Evolutionary conservation across 176 grass and related monocot genomes (phyloP), one percentile per base, ranked within the genome.

Genomic region (Oryza meyeriana): DNA sequence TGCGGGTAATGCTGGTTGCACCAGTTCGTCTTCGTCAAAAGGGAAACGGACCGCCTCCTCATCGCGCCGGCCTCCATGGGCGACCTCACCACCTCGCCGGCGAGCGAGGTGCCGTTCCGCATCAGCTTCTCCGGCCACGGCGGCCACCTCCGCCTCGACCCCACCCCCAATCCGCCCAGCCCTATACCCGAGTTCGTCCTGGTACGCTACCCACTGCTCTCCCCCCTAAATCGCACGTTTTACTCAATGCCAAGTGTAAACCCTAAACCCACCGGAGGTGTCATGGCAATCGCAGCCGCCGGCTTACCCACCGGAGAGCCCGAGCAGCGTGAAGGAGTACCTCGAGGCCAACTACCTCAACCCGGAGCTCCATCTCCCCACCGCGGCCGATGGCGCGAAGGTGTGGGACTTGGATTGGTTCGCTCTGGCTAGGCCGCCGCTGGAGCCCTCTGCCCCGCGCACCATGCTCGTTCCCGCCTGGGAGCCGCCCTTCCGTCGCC

Each of bases 371-470:
- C 47, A 94, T 64, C 78, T 90, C 52, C 89, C 94, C 71, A 88
- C 86, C 3, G 88, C 83, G 5, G 88, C 91, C 28, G 72, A 89
- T n/a, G 84, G 79, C 63, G 95, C 81, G 35, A 87, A 83, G 84
- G 76, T 87, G 61, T 98, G 95, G 95, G 88, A 93, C 29, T 77
- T 88, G 32, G 95, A 98, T 41, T 95, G 95, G 95, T 95, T 98
- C 68, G 90, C 50, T 27, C 74, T 75, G 50, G 84, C 92, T 41
- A 84, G 73, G 39, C 62, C 82, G 33, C 95, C 85, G 3, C 75
- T 98, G 79, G 95, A 98, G 55, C 88, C 92, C 12, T 98, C 95
- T 7, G 86, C 78, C 34, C 82, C 92, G 18, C 85, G 92, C 39
- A 80, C 79, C 34, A 72, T 93, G 17, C 85, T 98, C 5, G 88